Conservation (phyloP, 2,329 filamentous ascomycete genomes). For the Diplodia corticola region DNA sequence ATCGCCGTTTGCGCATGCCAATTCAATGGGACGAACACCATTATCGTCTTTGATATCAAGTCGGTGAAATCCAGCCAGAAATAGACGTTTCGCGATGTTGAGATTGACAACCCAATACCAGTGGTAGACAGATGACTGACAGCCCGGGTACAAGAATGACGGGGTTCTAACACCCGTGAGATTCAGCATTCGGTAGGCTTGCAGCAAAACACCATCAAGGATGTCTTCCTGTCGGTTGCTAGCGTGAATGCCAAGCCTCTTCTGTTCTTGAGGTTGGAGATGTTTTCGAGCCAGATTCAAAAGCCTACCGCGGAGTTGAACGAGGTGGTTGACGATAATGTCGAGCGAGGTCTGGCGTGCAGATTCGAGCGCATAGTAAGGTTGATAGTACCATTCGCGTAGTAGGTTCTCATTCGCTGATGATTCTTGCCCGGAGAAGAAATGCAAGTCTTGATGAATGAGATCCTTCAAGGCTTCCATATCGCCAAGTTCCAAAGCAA, state of each 20-base stretch:
- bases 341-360: not conserved
- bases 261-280: not conserved
- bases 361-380: not conserved
- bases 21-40: not conserved
- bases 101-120: not conserved
- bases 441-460: not conserved
- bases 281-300: not conserved
- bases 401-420: not conserved
- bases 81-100: not conserved
- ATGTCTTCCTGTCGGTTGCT: not conserved
- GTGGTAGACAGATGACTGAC: not conserved
- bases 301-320: not conserved
- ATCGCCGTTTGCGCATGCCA: not conserved
- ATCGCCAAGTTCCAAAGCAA: not conserved
- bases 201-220: not conserved
- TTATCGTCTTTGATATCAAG: not conserved
- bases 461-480: not conserved
- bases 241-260: not conserved
- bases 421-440: not conserved
- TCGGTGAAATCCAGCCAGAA: not conserved
- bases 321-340: not conserved
- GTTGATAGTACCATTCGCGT: rapidly evolving
- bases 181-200: not conserved
- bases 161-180: not conserved
- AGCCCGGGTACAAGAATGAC: not conserved